A percentile compares a stretch with the other conserved stretches of the same genome.
phyloP scores from a whole-genome alignment of 1,284 basidiomycete genomes.

The Ceratobasidium sp. region DNA sequence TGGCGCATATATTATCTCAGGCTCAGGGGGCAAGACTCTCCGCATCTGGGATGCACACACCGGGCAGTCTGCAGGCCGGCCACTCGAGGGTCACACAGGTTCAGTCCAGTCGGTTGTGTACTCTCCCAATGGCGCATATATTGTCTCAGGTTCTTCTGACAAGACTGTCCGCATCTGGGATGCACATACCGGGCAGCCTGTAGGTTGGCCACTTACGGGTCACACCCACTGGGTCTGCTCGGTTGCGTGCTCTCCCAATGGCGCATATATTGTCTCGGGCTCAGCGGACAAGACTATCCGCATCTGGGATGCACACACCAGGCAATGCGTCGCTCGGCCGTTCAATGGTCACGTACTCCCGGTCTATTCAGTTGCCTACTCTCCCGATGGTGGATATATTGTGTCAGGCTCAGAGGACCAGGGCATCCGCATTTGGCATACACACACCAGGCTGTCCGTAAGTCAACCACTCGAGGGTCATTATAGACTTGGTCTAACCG shows the following conservation, averaged over 20 bases:
- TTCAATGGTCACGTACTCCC: not conserved
- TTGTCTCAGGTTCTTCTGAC: conserved; percentile 38
- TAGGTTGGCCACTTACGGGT: not conserved
- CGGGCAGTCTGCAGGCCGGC: not conserved
- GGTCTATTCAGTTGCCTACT: not conserved
- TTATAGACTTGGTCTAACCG: not conserved
- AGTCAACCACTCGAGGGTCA: no score
- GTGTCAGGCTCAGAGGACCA: no score
- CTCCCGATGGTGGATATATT: no score
- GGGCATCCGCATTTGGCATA: no score
- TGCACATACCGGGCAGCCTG: conserved; percentile 4
- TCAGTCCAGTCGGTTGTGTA: conserved; percentile 33
- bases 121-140: conserved; percentile 30
- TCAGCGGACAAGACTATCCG: conserved; percentile 20
- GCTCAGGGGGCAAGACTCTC: conserved; percentile 26
- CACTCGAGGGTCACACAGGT: no score
- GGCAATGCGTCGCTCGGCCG: not conserved
- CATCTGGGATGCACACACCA: conserved; percentile 31
- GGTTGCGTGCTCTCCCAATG: conserved; percentile 33
- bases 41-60: not conserved
- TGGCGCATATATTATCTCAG: conserved; percentile 23
- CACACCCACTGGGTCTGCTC: conserved; percentile 13
- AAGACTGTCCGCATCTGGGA: conserved; percentile 37
- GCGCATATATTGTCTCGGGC: conserved; percentile 11
- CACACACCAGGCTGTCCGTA: no score